phyloP scores from a whole-genome alignment of 352 stramenopile genomes.

The Phytopythium helicoides region DNA sequence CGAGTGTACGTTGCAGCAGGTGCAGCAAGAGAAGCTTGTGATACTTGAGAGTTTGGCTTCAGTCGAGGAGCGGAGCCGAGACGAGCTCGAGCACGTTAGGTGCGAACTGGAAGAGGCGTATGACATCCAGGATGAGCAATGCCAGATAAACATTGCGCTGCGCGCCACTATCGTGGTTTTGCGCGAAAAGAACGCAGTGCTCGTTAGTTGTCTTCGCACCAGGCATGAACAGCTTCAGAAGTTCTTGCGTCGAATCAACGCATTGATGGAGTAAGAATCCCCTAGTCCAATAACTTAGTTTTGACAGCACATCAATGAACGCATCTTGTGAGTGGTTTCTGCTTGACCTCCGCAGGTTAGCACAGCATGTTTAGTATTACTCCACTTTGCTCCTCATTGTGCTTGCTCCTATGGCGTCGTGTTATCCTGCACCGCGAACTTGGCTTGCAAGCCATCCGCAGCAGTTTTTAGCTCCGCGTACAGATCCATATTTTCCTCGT shows the following conservation, averaged over 20 bases:
- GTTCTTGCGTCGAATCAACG: neutral
- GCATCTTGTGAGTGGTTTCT: too few relatives aligned
- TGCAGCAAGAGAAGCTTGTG: neutral
- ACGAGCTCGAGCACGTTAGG: neutral
- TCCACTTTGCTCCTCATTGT: too few relatives aligned
- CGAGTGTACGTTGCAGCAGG: too few relatives aligned
- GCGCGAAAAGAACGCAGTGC: neutral
- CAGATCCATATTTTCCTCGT: constrained; percentile 63
- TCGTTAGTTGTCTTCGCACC: neutral
- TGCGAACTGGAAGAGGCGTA: neutral
- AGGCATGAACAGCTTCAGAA: neutral
- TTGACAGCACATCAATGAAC: neutral
- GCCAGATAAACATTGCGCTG: neutral
- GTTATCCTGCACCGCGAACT: constrained; percentile 18
- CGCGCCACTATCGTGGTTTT: neutral
- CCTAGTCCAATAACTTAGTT: neutral
- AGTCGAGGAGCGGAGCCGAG: neutral
- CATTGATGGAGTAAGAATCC: neutral
- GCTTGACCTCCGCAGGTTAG: too few relatives aligned
- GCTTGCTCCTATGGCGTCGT: neutral
- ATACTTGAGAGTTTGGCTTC: neutral
- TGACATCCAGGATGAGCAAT: neutral
- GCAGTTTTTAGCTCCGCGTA: constrained; percentile 46
- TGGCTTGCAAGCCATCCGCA: constrained; percentile 27
- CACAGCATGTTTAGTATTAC: too few relatives aligned